Evolutionary conservation across 805 yeast species (phyloP).

Genomic region (Yamadazyma phyllophila): DNA sequence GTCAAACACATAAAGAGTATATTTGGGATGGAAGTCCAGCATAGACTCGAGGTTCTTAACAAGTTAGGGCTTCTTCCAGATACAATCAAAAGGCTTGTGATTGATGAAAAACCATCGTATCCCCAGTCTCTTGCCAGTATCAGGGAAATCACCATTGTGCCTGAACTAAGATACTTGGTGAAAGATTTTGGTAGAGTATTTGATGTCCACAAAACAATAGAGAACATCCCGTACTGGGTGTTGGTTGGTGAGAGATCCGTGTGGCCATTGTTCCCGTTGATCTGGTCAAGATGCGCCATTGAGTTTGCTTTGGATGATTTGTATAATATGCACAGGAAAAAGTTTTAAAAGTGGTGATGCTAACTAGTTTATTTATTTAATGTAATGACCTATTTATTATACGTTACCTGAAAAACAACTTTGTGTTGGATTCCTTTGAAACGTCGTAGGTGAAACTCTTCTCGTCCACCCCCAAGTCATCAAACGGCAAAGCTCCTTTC

Average conservation of each 20-base stretch:
- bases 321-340: slow-evolving; percentile 46
- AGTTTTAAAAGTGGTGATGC: slow-evolving; percentile 15
- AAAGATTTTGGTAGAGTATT: slow-evolving; percentile 71
- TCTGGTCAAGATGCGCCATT: slow-evolving; percentile 85
- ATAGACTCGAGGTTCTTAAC: slow-evolving; percentile 77
- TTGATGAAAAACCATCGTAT: slow-evolving; percentile 75
- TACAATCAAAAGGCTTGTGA: slow-evolving; percentile 68
- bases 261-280: slow-evolving; percentile 84
- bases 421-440: slow-evolving; percentile 51
- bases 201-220: slow-evolving; percentile 67
- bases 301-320: slow-evolving; percentile 85
- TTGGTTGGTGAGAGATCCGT: slow-evolving; percentile 87
- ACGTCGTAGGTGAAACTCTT: slow-evolving; percentile 62
- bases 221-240: slow-evolving; percentile 86
- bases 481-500: slow-evolving; percentile 49
- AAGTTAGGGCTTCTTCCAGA: slow-evolving; percentile 72
- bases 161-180: slow-evolving; percentile 71
- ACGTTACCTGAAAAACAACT: slow-evolving; percentile 44
- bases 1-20: slow-evolving; percentile 48
- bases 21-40: slow-evolving; percentile 75
- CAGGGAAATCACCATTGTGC: slow-evolving; percentile 87
- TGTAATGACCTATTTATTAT: slow-evolving; percentile 4
- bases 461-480: slow-evolving; percentile 40
- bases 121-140: slow-evolving; percentile 61
- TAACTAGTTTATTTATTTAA: slow-evolving; percentile 37